Evolutionary conservation across 352 stramenopile species (phyloP), one percentile per base, ranked within the genome.

Genomic region (Phytophthora pini): DNA sequence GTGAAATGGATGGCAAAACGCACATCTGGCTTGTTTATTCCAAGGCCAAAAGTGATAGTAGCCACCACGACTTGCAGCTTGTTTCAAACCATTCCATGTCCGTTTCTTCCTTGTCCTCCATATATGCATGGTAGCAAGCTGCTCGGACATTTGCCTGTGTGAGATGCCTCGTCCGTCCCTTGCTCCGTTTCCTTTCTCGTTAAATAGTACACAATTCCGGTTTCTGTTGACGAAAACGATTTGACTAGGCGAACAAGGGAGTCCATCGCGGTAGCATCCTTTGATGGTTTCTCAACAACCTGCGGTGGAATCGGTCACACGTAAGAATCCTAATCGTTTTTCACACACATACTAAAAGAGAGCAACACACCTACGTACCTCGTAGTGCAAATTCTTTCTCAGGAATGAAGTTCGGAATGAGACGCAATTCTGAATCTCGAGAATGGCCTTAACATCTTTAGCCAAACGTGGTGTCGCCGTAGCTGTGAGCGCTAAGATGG

Each of bases 11-110:
- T 84, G 0, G 98, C 91, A 50, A 97, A 98, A 27, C 90, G 89
- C 43, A 97, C 90, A 48, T 97, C 85, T 7, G 93, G 90, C 51
- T 98, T 98, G 77, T 98, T 97, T 64, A 98, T 98, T 7, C 94
- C 94, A 32, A 98, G 67, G 1, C 94, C 94, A 86, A 98, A 98
- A 6, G 93, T 92, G 66, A 98, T 97, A 0, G 93, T 98, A 6
- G 93, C 93, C 1, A 97, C 92, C 4, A 98, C 92, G 15, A 98
- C 91, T 70, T 97, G 75, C 2, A 93, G 48, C 5, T 71, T 64
- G 45, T 88, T 74, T 17, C 65, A 36, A 82, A 72, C 84, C 84
- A 93, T 4, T 57, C 58, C 20, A 82, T 72, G 32, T 92, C 79
- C n/a, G 80, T 88, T 39, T 88, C 57, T n/a, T 87, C 68, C 46